A percentile compares a stretch with the other conserved stretches of the same genome.
Evolutionary conservation across 2,329 filamentous ascomycete genomes (phyloP).

Genomic region (Colletotrichum euphorbiae): DNA sequence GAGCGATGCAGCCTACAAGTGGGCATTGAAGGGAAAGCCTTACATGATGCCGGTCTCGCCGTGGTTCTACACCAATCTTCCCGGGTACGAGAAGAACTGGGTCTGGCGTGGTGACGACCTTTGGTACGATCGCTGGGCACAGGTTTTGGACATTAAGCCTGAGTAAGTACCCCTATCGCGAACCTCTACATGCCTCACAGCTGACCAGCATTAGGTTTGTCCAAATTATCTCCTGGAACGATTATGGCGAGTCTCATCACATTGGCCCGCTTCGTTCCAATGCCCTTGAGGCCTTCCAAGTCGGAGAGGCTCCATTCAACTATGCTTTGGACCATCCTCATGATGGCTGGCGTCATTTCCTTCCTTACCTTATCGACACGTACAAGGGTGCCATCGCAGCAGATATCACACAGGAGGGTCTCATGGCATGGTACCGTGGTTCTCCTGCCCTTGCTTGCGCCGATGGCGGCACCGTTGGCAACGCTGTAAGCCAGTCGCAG

Average conservation of each 20-base stretch:
- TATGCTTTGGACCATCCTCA: conserved; percentile 63
- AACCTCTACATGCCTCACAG: conserved; percentile 50
- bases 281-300: conserved; percentile 45
- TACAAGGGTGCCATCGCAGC: conserved; percentile 58
- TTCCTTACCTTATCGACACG: conserved; percentile 62
- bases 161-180: conserved; percentile 63
- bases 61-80: conserved; percentile 71
- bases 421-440: conserved; percentile 51
- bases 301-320: conserved; percentile 53
- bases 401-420: conserved; percentile 44
- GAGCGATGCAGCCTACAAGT: conserved; percentile 40
- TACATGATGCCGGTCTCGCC: conserved; percentile 68
- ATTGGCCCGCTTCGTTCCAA: conserved; percentile 59
- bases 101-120: conserved; percentile 70
- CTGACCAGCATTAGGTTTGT: conserved; percentile 53
- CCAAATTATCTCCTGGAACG: conserved; percentile 62
- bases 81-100: conserved; percentile 70
- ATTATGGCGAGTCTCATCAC: conserved; percentile 67
- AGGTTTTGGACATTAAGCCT: conserved; percentile 64
- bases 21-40: conserved; percentile 37
- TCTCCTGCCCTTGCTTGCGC: conserved; percentile 44
- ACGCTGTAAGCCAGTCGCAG: conserved; percentile 45
- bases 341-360: conserved; percentile 59
- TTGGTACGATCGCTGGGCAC: conserved; percentile 69
- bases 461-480: conserved; percentile 48